Base-by-base conservation (phyloP, 2,329 filamentous ascomycete genomes). In the Xylaria multiplex region DNA sequence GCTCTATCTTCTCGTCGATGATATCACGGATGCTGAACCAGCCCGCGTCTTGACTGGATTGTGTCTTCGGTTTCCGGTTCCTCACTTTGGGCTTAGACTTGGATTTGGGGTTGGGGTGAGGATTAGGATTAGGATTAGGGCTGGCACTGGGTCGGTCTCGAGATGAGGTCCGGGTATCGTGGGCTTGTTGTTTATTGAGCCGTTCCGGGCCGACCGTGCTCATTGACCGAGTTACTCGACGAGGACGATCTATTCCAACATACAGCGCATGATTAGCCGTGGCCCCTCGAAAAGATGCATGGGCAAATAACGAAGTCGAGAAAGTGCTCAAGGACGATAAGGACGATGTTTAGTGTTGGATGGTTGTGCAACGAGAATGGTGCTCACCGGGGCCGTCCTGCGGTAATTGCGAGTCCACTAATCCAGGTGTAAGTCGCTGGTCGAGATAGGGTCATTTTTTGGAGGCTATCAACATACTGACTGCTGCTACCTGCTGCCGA, bases 11-110 rank as follows among this genome's bases (percentile, higher is more conserved):
- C 75, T 82, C 79, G 57, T 74, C 74, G 13, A 81, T 62, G 24
- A 82, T 81, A 57, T 75, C 76, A 40, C 75, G 75, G 43, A 81
- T 74, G 19, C 57, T 71, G 57, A 71, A 79, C 69, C 75, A 77
- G 43, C 50, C 62, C 7, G 64, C 65, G n/a, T n/a, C 46, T 9
- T 24, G 6, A 16, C 11, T 13, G 24, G 52, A 11, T 6, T 30
- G 2, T 50, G 52, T 45, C 19, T 49, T 59, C 35, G 42, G 37
- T 43, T 66, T 68, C 22, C 37, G 68, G 37, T 64, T 71, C 48
- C 67, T 60, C 45, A 54, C 9, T 40, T 14, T 40, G 37, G 42
- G 8, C 37, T 58, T 55, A 6, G 55, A 2, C 42, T 54, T 52
- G 52, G 63, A 16, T 42, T 62, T 61, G n/a, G 45, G 27, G n/a